Evolutionary conservation across 2,329 filamentous ascomycete species (phyloP), one percentile per base, ranked within the genome.

Genomic region (Chaetomiaceae sp.): DNA sequence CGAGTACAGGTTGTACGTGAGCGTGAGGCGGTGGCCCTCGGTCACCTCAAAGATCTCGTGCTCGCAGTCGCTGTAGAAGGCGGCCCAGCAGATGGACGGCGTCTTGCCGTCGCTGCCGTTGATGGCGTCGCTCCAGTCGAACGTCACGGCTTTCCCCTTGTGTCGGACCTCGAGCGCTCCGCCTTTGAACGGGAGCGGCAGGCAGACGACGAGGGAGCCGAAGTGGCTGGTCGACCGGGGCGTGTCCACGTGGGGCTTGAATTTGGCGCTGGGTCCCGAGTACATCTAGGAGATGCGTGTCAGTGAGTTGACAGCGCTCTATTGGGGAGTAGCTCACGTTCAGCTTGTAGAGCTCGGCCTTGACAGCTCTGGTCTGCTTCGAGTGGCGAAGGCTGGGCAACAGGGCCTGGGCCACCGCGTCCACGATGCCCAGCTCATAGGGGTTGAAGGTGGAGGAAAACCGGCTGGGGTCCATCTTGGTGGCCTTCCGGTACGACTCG

Each of bases 1-100:
- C 11, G 71, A 65, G 56, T 73, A 82, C 1, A 85, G 67, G 53
- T 84, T 84, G 66, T 85, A 84, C 0, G 80, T 84, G 20, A 85
- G 63, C 0, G 78, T 84, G 15, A 85, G 56, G 0, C 79, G 75
- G 53, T 84, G 71, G 0, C 81, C 80, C 1, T 66, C 58, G 0
- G 66, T 76, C 6, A 85, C 73, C 14, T 75, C 70, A 0, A 73
- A 59, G 1, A 81, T 72, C 56, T 81, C 75, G 49, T 81, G 78
- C 54, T 79, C 72, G 58, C 75, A 80, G 61, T 80, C 75, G 50
- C 71, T 68, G 55, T 78, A 78, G 65, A 81, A 81, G 0, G 78
- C 77, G 0, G 75, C 75, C 77, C 77, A 81, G 33, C 67, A 56
- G 14, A 74, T 63, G 3, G 53, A 17, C 1, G 50, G 6, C 1